These are phyloP conservation scores for Beauveria asiatica DNA, from an alignment of 2,329 filamentous ascomycete genomes.

Conservation along the genomic window DNA sequence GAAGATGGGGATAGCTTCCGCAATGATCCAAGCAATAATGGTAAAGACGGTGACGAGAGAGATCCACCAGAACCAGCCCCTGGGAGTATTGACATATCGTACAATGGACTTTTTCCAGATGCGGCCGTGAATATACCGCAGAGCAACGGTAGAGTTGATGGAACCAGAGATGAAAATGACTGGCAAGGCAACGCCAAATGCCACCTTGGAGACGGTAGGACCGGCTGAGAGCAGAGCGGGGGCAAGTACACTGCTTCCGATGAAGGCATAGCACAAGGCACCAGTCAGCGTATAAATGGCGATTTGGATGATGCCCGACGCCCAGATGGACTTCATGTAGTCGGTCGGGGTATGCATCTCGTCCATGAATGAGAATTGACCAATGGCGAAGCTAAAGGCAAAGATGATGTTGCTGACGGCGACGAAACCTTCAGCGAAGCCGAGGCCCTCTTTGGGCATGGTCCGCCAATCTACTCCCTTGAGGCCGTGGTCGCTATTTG, in stretches of 20 bases:
- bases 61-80: slow-evolving; percentile 43
- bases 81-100: slow-evolving; percentile 31
- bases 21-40: slow-evolving; percentile 58
- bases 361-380: slow-evolving; percentile 35
- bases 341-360: slow-evolving; percentile 33
- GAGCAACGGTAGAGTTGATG: slow-evolving; percentile 42
- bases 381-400: slow-evolving; percentile 44
- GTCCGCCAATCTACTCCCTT: slow-evolving; percentile 21
- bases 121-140: slow-evolving; percentile 29
- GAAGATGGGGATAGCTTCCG: slow-evolving; percentile 63
- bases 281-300: slow-evolving; percentile 54
- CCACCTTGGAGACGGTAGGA: slow-evolving; percentile 47
- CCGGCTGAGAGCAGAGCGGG: slow-evolving; percentile 57
- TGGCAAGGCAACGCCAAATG: slow-evolving; percentile 56
- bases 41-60: slow-evolving; percentile 48
- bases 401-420: slow-evolving; percentile 56
- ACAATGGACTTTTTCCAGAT: slow-evolving; percentile 26
- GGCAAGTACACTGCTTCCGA: slow-evolving; percentile 47
- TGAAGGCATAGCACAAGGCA: slow-evolving; percentile 57
- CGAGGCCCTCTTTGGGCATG: slow-evolving; percentile 29
- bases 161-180: slow-evolving; percentile 62
- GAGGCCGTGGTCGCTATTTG: slow-evolving; percentile 14
- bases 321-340: slow-evolving; percentile 39
- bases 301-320: slow-evolving; percentile 50
- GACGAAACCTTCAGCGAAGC: slow-evolving; percentile 44